These are phyloP conservation scores for Erodium trifolium DNA, from an alignment of 441 rosid genomes.

Conservation along the genomic window DNA sequence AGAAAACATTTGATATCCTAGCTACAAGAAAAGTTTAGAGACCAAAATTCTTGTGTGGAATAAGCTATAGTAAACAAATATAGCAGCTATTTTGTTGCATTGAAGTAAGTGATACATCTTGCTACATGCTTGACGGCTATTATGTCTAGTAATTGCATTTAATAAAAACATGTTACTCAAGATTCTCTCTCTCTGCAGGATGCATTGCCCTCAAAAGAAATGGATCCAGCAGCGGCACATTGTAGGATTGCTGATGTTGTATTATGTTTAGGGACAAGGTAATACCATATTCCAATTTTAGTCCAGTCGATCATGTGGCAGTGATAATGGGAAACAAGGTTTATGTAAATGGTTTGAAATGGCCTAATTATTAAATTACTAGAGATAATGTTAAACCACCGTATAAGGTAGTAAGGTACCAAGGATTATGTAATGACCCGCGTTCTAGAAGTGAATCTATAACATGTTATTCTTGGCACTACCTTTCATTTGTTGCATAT, in stretches of 20 bases:
- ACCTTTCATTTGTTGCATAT: not conserved
- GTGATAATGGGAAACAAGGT: not conserved
- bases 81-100: not conserved
- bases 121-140: not conserved
- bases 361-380: not conserved
- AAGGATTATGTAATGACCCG: not conserved
- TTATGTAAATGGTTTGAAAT: not conserved
- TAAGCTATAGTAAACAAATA: conserved; percentile 1
- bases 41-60: not conserved
- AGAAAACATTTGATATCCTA: not conserved
- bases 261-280: conserved; percentile 92
- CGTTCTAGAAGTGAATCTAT: not conserved
- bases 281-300: conserved; percentile 13
- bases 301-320: not conserved
- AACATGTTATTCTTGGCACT: not conserved
- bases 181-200: conserved; percentile 39
- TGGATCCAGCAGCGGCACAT: conserved; percentile 77
- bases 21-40: not conserved
- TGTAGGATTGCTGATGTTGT: conserved; percentile 87
- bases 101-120: not conserved
- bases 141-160: not conserved
- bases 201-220: conserved; percentile 75
- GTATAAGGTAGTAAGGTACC: not conserved
- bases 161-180: not conserved
- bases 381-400: not conserved